phyloP scores from a whole-genome alignment of 257 asterid species.

The Knoxia roxburghii region DNA sequence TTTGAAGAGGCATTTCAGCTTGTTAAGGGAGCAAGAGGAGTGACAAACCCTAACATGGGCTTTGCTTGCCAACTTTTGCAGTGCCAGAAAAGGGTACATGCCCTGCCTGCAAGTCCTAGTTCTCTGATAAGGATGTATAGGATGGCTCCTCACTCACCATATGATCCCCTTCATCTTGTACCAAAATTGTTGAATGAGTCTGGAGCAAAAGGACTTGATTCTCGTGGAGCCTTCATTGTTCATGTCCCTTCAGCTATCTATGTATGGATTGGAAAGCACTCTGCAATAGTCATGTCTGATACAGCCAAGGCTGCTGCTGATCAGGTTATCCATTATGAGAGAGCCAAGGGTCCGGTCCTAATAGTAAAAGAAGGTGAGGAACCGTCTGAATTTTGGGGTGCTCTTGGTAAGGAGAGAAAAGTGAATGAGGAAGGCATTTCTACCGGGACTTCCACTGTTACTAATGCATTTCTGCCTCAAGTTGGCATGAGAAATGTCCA shows the following conservation, averaged over 20 bases:
- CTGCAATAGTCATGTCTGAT: slow-evolving; percentile 57
- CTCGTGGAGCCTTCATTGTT: slow-evolving; percentile 87
- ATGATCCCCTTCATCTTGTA: slow-evolving; percentile 80
- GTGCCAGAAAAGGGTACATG: slow-evolving; percentile 82
- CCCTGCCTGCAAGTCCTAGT: slow-evolving; percentile 78
- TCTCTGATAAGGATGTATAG: slow-evolving; percentile 71
- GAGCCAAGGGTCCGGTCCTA: slow-evolving; percentile 54
- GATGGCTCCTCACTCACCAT: slow-evolving; percentile 89
- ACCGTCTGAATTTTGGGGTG: slow-evolving; percentile 71
- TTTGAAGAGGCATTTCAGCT: slow-evolving; percentile 85
- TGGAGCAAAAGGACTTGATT: slow-evolving; percentile 49
- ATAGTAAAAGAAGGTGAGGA: slow-evolving; percentile 66
- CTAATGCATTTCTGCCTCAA: slow-evolving; percentile 6
- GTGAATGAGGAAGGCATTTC: slow-evolving; percentile 17
- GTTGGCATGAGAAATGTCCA: slow-evolving; percentile 38
- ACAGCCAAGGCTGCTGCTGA: slow-evolving; percentile 66
- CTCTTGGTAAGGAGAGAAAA: slow-evolving; percentile 32
- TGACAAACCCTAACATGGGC: slow-evolving; percentile 87
- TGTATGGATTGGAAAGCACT: slow-evolving; percentile 73
- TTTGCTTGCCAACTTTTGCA: slow-evolving; percentile 72
- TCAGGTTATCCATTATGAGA: slow-evolving; percentile 77
- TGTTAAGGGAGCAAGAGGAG: slow-evolving; percentile 82
- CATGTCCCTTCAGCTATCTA: slow-evolving; percentile 72
- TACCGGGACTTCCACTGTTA: slow-evolving; percentile 9
- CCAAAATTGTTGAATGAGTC: slow-evolving; percentile 42